Evolutionary conservation across 192 early-diverging fungal species (phyloP).

Genomic region (Coemansia sp.): DNA sequence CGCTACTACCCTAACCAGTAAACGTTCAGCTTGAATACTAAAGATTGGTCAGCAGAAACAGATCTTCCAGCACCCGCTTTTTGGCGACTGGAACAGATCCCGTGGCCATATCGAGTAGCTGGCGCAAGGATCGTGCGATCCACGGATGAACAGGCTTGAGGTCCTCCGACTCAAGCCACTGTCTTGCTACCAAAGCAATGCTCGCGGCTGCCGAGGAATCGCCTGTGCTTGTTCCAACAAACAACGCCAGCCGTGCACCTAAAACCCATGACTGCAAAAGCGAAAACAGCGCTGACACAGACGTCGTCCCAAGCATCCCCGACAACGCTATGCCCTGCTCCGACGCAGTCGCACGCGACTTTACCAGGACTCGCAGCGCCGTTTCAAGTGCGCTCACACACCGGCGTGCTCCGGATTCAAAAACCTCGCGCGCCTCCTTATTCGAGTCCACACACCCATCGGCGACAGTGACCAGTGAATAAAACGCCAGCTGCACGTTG

Average conservation of each 20-base stretch:
- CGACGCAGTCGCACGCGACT: slow-evolving; percentile 9
- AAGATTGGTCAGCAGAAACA: slow-evolving; percentile 40
- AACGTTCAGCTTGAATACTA: background rate
- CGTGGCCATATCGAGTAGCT: slow-evolving; percentile 12
- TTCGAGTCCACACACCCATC: background rate
- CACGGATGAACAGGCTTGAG: slow-evolving; percentile 42
- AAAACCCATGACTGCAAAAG: slow-evolving; percentile 52
- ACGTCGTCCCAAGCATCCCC: slow-evolving; percentile 29
- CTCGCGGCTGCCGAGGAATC: slow-evolving; percentile 2
- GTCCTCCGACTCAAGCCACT: slow-evolving; percentile 17
- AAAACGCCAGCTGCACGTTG: slow-evolving; percentile 60
- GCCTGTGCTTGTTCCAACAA: slow-evolving; percentile 20
- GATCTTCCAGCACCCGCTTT: slow-evolving; percentile 22
- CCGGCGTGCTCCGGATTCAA: slow-evolving; percentile 13
- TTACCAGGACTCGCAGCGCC: slow-evolving; percentile 14
- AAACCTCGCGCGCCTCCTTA: background rate
- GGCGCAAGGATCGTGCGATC: slow-evolving; percentile 25
- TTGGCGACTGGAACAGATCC: slow-evolving; percentile 2
- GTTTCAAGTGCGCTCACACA: slow-evolving; percentile 40
- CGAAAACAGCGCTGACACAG: slow-evolving; percentile 30
- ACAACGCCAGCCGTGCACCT: slow-evolving; percentile 41
- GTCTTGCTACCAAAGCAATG: slow-evolving; percentile 9
- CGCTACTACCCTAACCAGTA: background rate
- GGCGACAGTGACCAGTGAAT: slow-evolving; percentile 34
- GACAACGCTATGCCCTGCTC: slow-evolving; percentile 10